Evolutionary conservation across 2,329 filamentous ascomycete species (phyloP), one percentile per base, ranked within the genome.

Genomic region (Chrysoporthe cubensis): DNA sequence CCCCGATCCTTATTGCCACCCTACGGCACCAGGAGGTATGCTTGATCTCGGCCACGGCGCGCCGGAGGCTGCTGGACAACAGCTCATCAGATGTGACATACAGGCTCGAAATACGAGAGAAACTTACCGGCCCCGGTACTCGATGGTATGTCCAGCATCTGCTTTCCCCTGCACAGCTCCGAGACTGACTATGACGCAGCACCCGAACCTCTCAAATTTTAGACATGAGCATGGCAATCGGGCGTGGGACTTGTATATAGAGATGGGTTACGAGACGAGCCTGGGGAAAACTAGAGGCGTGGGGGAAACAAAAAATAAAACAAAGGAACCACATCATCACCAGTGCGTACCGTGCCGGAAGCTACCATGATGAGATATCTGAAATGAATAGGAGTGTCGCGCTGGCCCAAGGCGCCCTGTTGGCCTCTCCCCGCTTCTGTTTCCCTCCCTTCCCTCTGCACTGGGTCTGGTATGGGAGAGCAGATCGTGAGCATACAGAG

Each of bases 61-160:
- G 6, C 42, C 26, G 32, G 43, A 40, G 57, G 42, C n/a, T 0
- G 16, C 69, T 63, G 44, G 37, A 64, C 40, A 26, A 68, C 18
- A 48, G 52, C 40, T 43, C 48, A 65, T 5, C 26, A 63, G 40
- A 44, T 48, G 66, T 43, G 34, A 42, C 52, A 5, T 69, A 58
- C 73, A 97, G 93, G 94, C 73, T 97, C 93, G 72, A 98, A 98
- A 86, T 98, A 91, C 80, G 96, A 98, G 82, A 88, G 96, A 78
- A 99, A 99, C 80, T 79, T 98, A 65, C 92, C 93, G 44, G 87
- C 88, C 67, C 94, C 90, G 44, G 89, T 90, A 73, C 83, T 96
- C 68, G 91, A 93, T 71, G 90, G 95, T 97, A 83, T 86, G 93
- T 87, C 26, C 40, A 56, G 34, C 37, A 44, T 34, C 16, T 9